Evolutionary conservation across 1,139 yeast genomes (phyloP), one percentile per base, ranked within the genome.

Genomic region (Tardiomyces blankii): DNA sequence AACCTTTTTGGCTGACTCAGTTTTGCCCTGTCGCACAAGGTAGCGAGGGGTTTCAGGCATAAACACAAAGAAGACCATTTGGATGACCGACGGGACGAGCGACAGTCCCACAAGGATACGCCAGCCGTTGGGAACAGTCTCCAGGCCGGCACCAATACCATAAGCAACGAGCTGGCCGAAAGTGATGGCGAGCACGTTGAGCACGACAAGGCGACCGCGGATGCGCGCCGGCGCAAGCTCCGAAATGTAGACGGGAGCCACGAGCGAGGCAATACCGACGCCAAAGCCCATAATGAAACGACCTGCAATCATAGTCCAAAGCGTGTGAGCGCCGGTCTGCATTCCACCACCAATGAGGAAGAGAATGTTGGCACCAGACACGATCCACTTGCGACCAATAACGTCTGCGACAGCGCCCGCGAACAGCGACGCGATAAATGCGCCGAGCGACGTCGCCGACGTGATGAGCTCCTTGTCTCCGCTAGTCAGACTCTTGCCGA

Each of bases 31-130:
- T 72, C 83, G 78, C 44, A 89, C 80, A 56, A 88, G 80, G 65
- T 68, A 91, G 62, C 98, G 76, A 46, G 98, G 97, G 13, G 97
- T 88, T 60, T 91, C 98, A 8, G 98, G 97, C 63, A 91, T 75
- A 69, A 86, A 88, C 61, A 79, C 66, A 63, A 91, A 89, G 46
- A 86, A 72, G 18, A 72, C 71, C 63, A 85, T 77, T 66, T 91
- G 98, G 38, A 80, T 49, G 25, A 76, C 81, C 2, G 96, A 86
- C 8, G 98, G 97, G 19, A 89, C 76, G 71, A 89, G 75, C 47
- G 96, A 83, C 43, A 89, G 69, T 1, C 96, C 97, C 35, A 89
- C 96, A 38, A 88, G 74, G 42, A 87, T 77, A 65, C 96, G 77
- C 98, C 98, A 89, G 46, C 97, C 97, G 58, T 86, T 81, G 50